Percentiles rank a stretch among this genome's conserved stretches.
phyloP scores from a whole-genome alignment of 2,329 filamentous ascomycete species.

The Chaetomium sp. region DNA sequence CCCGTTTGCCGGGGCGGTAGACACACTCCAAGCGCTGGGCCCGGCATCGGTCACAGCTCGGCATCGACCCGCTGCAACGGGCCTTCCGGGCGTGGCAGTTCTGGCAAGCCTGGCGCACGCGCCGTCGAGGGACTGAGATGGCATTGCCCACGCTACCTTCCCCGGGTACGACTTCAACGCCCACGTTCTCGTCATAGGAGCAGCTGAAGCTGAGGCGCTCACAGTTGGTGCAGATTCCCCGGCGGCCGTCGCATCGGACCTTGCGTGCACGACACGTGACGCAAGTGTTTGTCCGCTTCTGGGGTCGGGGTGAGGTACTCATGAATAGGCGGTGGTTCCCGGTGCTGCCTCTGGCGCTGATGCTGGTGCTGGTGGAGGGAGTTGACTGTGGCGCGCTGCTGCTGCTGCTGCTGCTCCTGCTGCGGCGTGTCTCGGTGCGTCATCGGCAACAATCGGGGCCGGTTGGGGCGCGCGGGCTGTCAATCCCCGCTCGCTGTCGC shows the following conservation, averaged over 20 bases:
- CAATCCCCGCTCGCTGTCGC: neutral
- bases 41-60: slow-evolving; percentile 47
- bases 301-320: slow-evolving; percentile 22
- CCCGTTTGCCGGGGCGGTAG: slow-evolving; percentile 45
- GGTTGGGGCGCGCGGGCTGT: too few species aligned
- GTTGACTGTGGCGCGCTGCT: neutral
- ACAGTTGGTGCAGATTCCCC: slow-evolving; percentile 51
- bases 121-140: slow-evolving; percentile 38
- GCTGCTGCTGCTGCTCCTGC: slow-evolving; percentile 6
- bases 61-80: slow-evolving; percentile 51
- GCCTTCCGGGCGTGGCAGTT: slow-evolving; percentile 54
- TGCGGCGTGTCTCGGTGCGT: slow-evolving; percentile 18
- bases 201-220: slow-evolving; percentile 52
- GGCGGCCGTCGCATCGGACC: slow-evolving; percentile 51
- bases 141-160: slow-evolving; percentile 11
- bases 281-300: slow-evolving; percentile 36
- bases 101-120: slow-evolving; percentile 51
- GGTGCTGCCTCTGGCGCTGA: neutral
- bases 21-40: slow-evolving; percentile 50
- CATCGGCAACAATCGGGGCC: neutral
- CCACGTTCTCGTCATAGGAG: slow-evolving; percentile 45
- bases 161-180: slow-evolving; percentile 17
- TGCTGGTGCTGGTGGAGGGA: neutral
- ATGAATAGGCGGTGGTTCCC: slow-evolving; percentile 8
- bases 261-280: slow-evolving; percentile 50